Conservation (phyloP, 2,329 filamentous ascomycete genomes). For the Neurospora crassa region DNA sequence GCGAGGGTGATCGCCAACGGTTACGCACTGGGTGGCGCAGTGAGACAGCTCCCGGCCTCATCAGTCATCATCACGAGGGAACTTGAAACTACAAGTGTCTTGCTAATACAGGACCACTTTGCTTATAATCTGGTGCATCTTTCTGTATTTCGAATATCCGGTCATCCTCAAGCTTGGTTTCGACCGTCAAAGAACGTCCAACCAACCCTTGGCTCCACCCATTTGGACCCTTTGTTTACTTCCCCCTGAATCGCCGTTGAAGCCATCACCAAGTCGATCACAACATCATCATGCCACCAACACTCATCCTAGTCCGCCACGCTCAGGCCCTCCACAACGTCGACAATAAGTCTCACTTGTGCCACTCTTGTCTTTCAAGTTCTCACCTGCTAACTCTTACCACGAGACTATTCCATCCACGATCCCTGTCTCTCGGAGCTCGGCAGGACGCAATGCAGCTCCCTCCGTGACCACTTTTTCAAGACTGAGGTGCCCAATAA, state of each 20-base stretch:
- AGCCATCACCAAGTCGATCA: background rate
- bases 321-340: conserved; percentile 60
- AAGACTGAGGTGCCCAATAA: conserved; percentile 30
- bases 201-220: background rate
- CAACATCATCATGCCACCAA: conserved; percentile 36
- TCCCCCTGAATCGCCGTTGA: background rate
- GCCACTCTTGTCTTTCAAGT: background rate
- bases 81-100: background rate
- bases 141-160: background rate
- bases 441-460: conserved; percentile 39
- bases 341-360: conserved; percentile 32
- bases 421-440: conserved; percentile 41
- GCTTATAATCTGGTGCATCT: background rate
- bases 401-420: conserved; percentile 38
- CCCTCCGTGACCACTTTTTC: conserved; percentile 32
- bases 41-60: background rate
- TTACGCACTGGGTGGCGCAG: background rate
- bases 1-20: background rate
- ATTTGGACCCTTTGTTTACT: background rate
- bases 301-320: conserved; percentile 77
- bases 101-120: background rate
- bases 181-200: background rate
- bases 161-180: background rate
- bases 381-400: conserved; percentile 12
- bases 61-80: background rate